phyloP scores from a whole-genome alignment of 257 asterid species.

The Ilex asprella region DNA sequence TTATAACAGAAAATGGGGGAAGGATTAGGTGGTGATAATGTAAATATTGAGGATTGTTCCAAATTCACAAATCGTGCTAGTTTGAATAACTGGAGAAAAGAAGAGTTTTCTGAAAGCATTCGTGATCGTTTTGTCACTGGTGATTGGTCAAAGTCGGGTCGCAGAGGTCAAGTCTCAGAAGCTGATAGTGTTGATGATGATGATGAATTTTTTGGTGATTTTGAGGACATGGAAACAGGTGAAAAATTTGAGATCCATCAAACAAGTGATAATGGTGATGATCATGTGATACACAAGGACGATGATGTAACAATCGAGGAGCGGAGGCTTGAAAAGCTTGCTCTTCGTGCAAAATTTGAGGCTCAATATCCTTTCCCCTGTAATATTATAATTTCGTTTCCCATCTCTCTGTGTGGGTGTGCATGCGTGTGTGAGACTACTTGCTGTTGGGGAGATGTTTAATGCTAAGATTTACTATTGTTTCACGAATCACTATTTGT shows the following conservation, averaged over 20 bases:
- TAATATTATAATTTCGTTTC: slow-evolving; percentile 1
- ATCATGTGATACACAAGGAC: slow-evolving; percentile 21
- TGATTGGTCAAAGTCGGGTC: slow-evolving; percentile 81
- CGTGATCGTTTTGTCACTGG: slow-evolving; percentile 90
- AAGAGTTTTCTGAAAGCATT: slow-evolving; percentile 45
- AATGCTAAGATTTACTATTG: not conserved
- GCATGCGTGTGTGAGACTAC: too few relatives aligned
- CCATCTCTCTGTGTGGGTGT: not conserved
- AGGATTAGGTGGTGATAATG: slow-evolving; percentile 34
- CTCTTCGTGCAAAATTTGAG: slow-evolving; percentile 91
- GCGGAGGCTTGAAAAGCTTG: slow-evolving; percentile 79
- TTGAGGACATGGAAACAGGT: slow-evolving; percentile 97
- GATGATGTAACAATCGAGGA: slow-evolving; percentile 53
- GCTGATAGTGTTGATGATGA: slow-evolving; percentile 35
- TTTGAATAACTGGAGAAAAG: slow-evolving; percentile 48
- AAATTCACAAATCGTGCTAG: slow-evolving; percentile 39
- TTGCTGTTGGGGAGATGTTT: too few relatives aligned
- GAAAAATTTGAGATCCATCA: slow-evolving; percentile 43
- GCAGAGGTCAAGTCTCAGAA: slow-evolving; percentile 42
- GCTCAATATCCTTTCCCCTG: slow-evolving; percentile 65
- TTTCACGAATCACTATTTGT: too few relatives aligned
- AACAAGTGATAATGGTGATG: slow-evolving; percentile 22
- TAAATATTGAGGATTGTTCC: slow-evolving; percentile 74
- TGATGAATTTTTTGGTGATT: slow-evolving; percentile 62
- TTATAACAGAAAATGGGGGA: slow-evolving; percentile 50